These are phyloP conservation scores for Neofusicoccum sp. DNA, from an alignment of 2,329 filamentous ascomycete species.

Conservation along the genomic window DNA sequence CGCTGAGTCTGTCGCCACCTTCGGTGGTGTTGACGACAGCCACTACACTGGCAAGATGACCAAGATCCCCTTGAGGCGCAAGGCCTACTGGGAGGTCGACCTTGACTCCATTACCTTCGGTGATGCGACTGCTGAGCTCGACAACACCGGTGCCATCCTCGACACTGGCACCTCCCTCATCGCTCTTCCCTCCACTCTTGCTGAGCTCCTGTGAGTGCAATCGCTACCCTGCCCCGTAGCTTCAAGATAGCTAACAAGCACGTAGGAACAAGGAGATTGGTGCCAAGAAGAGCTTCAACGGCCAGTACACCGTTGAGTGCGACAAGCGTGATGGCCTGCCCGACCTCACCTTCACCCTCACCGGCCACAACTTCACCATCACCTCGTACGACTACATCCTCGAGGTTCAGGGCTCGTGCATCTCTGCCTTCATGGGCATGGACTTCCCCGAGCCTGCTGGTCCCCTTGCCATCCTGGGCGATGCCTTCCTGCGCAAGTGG, in stretches of 20 bases:
- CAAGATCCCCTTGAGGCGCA: slow-evolving; percentile 92
- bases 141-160: slow-evolving; percentile 93
- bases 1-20: slow-evolving; percentile 81
- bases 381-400: slow-evolving; percentile 90
- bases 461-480: slow-evolving; percentile 91
- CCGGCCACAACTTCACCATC: slow-evolving; percentile 92
- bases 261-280: slow-evolving; percentile 87
- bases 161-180: slow-evolving; percentile 99
- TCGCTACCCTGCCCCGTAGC: not conserved
- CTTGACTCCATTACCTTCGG: slow-evolving; percentile 90
- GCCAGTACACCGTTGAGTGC: slow-evolving; percentile 95
- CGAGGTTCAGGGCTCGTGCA: slow-evolving; percentile 92
- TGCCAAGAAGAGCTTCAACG: slow-evolving; percentile 96
- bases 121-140: slow-evolving; percentile 81
- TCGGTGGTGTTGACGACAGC: slow-evolving; percentile 82
- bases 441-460: slow-evolving; percentile 80
- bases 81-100: slow-evolving; percentile 99
- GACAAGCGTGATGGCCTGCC: slow-evolving; percentile 79
- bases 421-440: slow-evolving; percentile 97
- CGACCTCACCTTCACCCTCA: slow-evolving; percentile 87
- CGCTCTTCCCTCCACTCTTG: slow-evolving; percentile 85
- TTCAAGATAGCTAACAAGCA: not conserved
- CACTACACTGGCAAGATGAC: slow-evolving; percentile 86
- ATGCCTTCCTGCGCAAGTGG: slow-evolving; percentile 78
- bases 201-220: slow-evolving; percentile 74